Evolutionary conservation across 2,329 filamentous ascomycete species (phyloP), one percentile per base, ranked within the genome.

Genomic region (Talaromyces sp.): DNA sequence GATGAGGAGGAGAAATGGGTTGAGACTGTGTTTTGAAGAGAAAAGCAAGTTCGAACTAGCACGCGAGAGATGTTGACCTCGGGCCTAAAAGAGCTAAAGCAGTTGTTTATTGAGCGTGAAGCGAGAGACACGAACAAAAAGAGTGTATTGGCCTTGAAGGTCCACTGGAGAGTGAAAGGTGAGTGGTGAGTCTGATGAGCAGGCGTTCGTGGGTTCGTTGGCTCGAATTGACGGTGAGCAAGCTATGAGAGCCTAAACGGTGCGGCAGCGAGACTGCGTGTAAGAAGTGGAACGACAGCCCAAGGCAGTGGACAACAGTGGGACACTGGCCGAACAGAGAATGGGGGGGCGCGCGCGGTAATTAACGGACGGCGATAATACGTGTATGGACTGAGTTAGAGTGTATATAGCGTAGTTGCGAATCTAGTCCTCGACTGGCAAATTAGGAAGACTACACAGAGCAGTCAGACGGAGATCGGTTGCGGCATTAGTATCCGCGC

Each of bases 71-170:
- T n/a, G 50, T 54, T 35, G 50, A 31, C 15, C 8, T 35, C 50
- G 27, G 50, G 50, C n/a, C 50, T 19, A 37, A 56, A 56, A 6
- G 33, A 56, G 33, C 52, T 56, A 56, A 56, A 35, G 31, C 22
- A 37, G 56, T 41, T 43, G 35, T 59, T 47, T 47, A 45, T 41
- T 63, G 57, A 58, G 43, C 47, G 57, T 41, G 63, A 43, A 61
- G 50, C 56, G 47, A 61, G 62, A 56, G 58, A 59, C 56, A 35
- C 39, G 45, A 43, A 43, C 35, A 52, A 43, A 52, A 63, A 33
- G 61, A 63, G 50, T 45, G 61, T 63, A 63, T 50, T 66, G 61
- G 64, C 58, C 61, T 54, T 33, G 41, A 17, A 50, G 62, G 63
- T 50, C 64, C 63, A 58, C 66, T 62, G 60, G 52, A 47, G 27